Base-by-base conservation (phyloP, 2,329 filamentous ascomycete species). In the Penicillium verrucosum region DNA sequence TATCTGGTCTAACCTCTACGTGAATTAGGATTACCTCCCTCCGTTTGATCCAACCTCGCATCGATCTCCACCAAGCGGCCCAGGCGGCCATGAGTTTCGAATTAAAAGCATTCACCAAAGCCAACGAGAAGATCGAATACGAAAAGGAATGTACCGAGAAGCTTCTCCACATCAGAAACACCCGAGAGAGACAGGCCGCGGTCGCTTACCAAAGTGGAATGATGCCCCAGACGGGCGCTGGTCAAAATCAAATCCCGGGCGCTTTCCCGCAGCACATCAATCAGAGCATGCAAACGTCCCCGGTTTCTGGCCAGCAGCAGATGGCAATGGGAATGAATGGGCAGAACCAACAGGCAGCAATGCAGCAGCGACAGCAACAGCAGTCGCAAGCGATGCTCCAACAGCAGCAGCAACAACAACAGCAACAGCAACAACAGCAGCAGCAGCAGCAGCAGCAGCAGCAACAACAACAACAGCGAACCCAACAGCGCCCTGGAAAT, bases 191-290 rank as follows among this genome's bases (percentile, higher is more conserved):
- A 62, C 77, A 78, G 57, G 73, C 73, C 37, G 70, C 69, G 9
- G 68, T 71, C 58, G 73, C 74, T 54, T 50, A 63, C 25, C 75
- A 78, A 60, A 70, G 66, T 54, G 71, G 71, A 51, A 74, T 77
- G 67, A 73, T 74, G 56, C 67, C 70, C 48, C 73, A 75, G 57
- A 67, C 66, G 14, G 68, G 65, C 5, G 66, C 65, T 11, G 70
- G 68, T 48, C 73, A 74, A 57, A 77, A 76, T 58, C 75, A 76
- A 59, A 70, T 74, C 23, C 67, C 70, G 40, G 77, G 77, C 51
- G 75, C 77, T 36, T 81, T 82, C 57, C 75, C 78, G 12, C 75
- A 78, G 21, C 80, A 81, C 56, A 74, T 82, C 59, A 79, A 78
- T 53, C 78, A 77, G 52, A 78, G 72, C 25, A 78, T 82, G 74